Percentiles rank a stretch among this genome's conserved stretches.
These are phyloP conservation scores for Oxytropis ochrocephala DNA, from an alignment of 306 rosid species.

Conservation along the genomic window DNA sequence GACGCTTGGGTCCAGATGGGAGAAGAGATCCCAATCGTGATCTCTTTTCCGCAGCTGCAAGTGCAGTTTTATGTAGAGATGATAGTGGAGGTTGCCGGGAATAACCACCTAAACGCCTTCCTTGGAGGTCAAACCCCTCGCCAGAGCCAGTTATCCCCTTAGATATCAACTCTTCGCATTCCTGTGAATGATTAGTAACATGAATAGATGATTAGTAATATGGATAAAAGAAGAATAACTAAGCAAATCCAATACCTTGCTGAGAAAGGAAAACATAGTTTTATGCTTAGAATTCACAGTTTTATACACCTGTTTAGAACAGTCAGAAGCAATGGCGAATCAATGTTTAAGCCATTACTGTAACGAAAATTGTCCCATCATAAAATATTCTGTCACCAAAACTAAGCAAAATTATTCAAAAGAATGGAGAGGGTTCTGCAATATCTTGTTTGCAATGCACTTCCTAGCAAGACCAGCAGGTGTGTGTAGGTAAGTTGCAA, in stretches of 20 bases:
- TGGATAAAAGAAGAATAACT: conserved; percentile 13
- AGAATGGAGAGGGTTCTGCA: neutral
- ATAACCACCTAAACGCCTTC: too few species aligned
- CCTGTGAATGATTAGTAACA: conserved; percentile 39
- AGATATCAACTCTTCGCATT: conserved; percentile 80
- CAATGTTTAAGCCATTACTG: neutral
- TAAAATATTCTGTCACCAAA: neutral
- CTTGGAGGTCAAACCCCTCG: conserved; percentile 83
- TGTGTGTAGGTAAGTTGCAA: neutral
- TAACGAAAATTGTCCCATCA: neutral
- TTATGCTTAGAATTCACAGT: neutral
- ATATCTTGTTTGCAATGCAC: neutral
- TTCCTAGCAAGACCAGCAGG: neutral
- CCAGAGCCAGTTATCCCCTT: conserved; percentile 75
- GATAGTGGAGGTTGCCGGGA: too few species aligned
- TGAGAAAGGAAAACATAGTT: neutral
- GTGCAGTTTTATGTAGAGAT: conserved; percentile 59
- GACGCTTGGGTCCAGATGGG: conserved; percentile 85
- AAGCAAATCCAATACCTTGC: conserved; percentile 1
- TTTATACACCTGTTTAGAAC: neutral
- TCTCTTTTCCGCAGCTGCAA: conserved; percentile 83
- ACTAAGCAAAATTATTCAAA: neutral
- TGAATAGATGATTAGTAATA: neutral
- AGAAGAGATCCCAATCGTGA: conserved; percentile 52
- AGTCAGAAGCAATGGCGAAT: neutral